These are phyloP conservation scores for Aureobasidium sp. DNA, from an alignment of 2,329 filamentous ascomycete species.

Conservation along the genomic window DNA sequence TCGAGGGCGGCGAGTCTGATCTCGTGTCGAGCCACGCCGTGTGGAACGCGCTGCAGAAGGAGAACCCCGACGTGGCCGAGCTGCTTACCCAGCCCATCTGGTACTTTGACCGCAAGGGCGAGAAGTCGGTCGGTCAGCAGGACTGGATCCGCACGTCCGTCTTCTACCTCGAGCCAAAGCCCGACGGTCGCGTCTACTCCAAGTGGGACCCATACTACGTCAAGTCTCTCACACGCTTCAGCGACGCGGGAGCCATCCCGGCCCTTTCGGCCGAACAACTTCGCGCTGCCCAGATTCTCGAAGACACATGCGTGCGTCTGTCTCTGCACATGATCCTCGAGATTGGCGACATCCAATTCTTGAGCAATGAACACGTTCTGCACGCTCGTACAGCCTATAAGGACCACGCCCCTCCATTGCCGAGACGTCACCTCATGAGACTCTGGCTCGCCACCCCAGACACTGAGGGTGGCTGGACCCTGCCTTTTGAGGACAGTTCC, in stretches of 20 bases:
- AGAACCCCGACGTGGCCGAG: slow-evolving; percentile 72
- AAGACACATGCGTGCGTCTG: slow-evolving; percentile 66
- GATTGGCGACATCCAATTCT: slow-evolving; percentile 81
- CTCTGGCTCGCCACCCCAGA: slow-evolving; percentile 81
- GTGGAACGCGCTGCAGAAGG: slow-evolving; percentile 69
- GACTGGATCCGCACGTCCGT: slow-evolving; percentile 66
- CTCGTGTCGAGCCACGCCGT: slow-evolving; percentile 72
- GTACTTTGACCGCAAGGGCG: slow-evolving; percentile 91
- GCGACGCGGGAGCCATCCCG: slow-evolving; percentile 64
- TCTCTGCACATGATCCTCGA: slow-evolving; percentile 80
- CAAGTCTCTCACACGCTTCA: slow-evolving; percentile 67
- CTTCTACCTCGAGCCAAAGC: slow-evolving; percentile 67
- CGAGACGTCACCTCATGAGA: slow-evolving; percentile 71
- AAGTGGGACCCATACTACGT: slow-evolving; percentile 93
- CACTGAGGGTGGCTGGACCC: slow-evolving; percentile 73
- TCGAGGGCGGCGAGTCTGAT: slow-evolving; percentile 78
- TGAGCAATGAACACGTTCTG: slow-evolving; percentile 72
- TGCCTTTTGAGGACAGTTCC: slow-evolving; percentile 73
- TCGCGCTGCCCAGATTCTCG: slow-evolving; percentile 62
- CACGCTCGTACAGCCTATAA: slow-evolving; percentile 78
- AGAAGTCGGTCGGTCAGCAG: slow-evolving; percentile 66
- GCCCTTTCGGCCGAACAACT: slow-evolving; percentile 61
- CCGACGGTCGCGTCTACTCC: slow-evolving; percentile 62
- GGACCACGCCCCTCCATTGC: slow-evolving; percentile 60
- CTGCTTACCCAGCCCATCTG: slow-evolving; percentile 70